Evolutionary conservation across 176 grass and related monocot species (phyloP).

Genomic region (Carex cristatella): DNA sequence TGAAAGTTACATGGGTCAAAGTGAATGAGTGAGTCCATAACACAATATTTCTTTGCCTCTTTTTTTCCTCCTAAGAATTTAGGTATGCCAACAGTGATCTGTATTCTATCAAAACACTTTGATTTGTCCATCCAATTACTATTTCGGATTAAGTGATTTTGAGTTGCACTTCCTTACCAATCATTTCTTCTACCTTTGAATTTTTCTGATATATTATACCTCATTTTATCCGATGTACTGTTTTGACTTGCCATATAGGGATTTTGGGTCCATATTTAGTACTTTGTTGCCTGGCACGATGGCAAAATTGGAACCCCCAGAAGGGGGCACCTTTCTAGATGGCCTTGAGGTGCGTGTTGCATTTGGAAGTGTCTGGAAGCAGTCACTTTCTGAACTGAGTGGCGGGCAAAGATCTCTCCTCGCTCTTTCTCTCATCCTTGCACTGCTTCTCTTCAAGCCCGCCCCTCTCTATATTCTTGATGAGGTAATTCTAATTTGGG

Average conservation of each 20-base stretch:
- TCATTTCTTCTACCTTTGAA: not conserved
- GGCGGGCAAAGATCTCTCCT: conserved; percentile 96
- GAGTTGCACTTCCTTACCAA: not conserved
- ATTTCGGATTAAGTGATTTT: not conserved
- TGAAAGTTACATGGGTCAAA: conserved; percentile 96
- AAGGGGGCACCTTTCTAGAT: conserved; percentile 85
- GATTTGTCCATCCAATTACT: not conserved
- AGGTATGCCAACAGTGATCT: not conserved
- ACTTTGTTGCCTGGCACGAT: conserved; percentile 89
- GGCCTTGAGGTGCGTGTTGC: conserved; percentile 96
- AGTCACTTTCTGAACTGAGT: conserved; percentile 94
- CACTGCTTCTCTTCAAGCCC: conserved; percentile 91
- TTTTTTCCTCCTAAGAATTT: not conserved
- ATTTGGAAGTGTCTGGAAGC: conserved; percentile 98
- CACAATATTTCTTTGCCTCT: not conserved
- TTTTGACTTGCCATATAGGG: conserved; percentile 39
- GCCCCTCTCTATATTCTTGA: conserved; percentile 98
- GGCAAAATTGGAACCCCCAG: conserved; percentile 95
- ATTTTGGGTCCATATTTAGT: conserved; percentile 97
- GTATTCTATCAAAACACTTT: not conserved
- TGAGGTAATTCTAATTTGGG: conserved; percentile 47
- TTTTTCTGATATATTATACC: not conserved
- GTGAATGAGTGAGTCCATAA: conserved; percentile 77
- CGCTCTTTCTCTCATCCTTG: conserved; percentile 94
- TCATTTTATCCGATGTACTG: not conserved